Evolutionary conservation across 2,329 filamentous ascomycete species (phyloP).

Genomic region (Pestalotiopsis sp.): DNA sequence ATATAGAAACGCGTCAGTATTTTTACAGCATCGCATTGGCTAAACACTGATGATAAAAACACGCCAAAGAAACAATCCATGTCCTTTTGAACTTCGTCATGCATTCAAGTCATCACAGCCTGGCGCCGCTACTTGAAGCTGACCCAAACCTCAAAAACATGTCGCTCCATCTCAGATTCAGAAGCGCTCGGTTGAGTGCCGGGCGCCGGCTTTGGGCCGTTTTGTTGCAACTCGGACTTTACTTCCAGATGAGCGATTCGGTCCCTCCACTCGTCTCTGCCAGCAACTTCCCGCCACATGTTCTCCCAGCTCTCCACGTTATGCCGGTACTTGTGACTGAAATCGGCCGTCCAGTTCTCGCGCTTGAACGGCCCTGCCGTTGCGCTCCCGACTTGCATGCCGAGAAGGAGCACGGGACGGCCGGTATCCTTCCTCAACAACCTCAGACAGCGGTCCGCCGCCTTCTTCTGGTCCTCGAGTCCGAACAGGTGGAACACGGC

Average conservation of each 20-base stretch:
- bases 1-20: neutral
- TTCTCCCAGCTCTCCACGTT: slow-evolving; percentile 25
- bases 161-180: slow-evolving; percentile 19
- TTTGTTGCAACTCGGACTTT: slow-evolving; percentile 23
- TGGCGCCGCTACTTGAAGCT: slow-evolving; percentile 19
- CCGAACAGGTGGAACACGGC: slow-evolving; percentile 43
- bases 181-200: slow-evolving; percentile 12
- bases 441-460: slow-evolving; percentile 28
- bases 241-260: slow-evolving; percentile 24
- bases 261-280: slow-evolving; percentile 22
- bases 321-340: slow-evolving; percentile 24
- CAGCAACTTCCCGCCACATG: slow-evolving; percentile 26
- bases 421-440: slow-evolving; percentile 31
- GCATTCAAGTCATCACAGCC: neutral
- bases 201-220: slow-evolving; percentile 16
- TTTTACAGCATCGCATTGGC: neutral
- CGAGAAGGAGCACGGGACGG: slow-evolving; percentile 34
- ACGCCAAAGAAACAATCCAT: too few species aligned
- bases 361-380: slow-evolving; percentile 12
- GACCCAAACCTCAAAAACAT: slow-evolving; percentile 29
- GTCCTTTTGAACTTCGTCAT: neutral
- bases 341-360: slow-evolving; percentile 9
- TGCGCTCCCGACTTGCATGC: slow-evolving; percentile 23
- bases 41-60: too few species aligned
- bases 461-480: slow-evolving; percentile 34